Conservation (phyloP, 2,329 filamentous ascomycete genomes). For the Alternaria ethzedia region DNA sequence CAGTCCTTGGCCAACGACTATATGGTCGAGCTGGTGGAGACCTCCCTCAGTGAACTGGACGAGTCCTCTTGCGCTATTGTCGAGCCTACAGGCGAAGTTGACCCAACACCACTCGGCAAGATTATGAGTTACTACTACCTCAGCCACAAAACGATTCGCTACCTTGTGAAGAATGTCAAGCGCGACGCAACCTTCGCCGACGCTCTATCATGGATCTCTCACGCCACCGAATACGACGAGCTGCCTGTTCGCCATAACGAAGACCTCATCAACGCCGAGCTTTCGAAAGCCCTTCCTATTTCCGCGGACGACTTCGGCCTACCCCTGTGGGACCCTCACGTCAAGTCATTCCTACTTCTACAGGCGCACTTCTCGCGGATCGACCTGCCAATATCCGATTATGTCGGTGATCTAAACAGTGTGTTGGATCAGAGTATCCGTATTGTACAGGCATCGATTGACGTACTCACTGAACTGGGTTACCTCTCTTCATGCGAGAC, state of each 20-base stretch:
- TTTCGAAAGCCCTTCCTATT: constrained; percentile 82
- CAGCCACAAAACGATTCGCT: constrained; percentile 91
- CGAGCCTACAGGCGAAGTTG: constrained; percentile 85
- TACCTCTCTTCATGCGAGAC: constrained; percentile 76
- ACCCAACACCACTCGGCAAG: constrained; percentile 89
- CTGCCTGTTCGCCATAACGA: constrained; percentile 97
- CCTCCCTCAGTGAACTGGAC: constrained; percentile 80
- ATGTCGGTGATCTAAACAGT: constrained; percentile 87
- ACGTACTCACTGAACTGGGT: constrained; percentile 90
- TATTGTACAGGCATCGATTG: constrained; percentile 94
- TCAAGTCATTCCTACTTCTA: constrained; percentile 91
- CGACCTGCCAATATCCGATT: constrained; percentile 92
- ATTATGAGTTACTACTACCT: constrained; percentile 99
- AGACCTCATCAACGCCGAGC: constrained; percentile 91
- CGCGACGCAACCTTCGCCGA: constrained; percentile 78
- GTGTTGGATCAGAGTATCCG: constrained; percentile 96
- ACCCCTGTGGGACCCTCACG: constrained; percentile 98
- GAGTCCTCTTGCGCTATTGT: constrained; percentile 84
- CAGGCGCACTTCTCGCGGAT: constrained; percentile 96
- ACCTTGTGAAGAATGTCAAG: constrained; percentile 78
- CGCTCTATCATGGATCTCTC: constrained; percentile 88
- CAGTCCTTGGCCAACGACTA: constrained; percentile 90
- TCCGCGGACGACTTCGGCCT: constrained; percentile 68
- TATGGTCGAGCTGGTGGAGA: constrained; percentile 91
- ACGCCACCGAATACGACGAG: constrained; percentile 95